Base-by-base conservation (phyloP, 148 eudicot species). In the Persicaria tinctoria region DNA sequence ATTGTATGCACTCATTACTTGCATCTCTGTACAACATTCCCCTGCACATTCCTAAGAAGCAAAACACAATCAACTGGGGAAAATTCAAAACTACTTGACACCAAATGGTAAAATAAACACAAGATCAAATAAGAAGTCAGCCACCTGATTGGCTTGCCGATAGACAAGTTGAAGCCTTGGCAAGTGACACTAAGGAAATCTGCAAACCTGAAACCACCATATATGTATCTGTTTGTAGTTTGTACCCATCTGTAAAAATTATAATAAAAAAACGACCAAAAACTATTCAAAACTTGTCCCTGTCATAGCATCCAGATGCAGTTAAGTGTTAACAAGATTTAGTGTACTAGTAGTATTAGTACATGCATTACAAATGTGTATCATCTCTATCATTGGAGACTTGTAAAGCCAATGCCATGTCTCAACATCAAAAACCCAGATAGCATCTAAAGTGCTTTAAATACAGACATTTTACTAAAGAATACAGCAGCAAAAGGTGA, bases 361-460 rank as follows among this genome's bases (percentile, higher is more conserved):
- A 66, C 70, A 60, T 20, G 68, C 68, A 60, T 23, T 66, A 66
- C 70, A 66, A 66, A 66, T 38, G 41, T 13, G 18, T 44, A 41
- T 66, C 70, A 66, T 66, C 70, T 41, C 70, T 66, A 44, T 41
- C 70, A 12, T 66, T 27, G 41, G 70, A 66, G 70, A 66, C 48
- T 32, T 66, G 70, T 66, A 66, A 66, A 10, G 5, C 46, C 23
- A 7, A 63, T 27, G 45, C 32, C 18, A n/a, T 38, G 70, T 66
- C 70, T 66, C 70, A 66, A 44, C 70, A 38, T 63, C 13, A 41
- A 66, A 66, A 4, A 38, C 68, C 68, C 16, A 66, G 48, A 66
- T 44, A 66, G 18, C 46, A 38, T 66, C 46, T 38, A 44, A 44
- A 41, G 46, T 50, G 53, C 12, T 50, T 8, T 66, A 41, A n/a